These are phyloP conservation scores for Pouteria glomerata DNA, from an alignment of 148 eudicot genomes.

Conservation along the genomic window DNA sequence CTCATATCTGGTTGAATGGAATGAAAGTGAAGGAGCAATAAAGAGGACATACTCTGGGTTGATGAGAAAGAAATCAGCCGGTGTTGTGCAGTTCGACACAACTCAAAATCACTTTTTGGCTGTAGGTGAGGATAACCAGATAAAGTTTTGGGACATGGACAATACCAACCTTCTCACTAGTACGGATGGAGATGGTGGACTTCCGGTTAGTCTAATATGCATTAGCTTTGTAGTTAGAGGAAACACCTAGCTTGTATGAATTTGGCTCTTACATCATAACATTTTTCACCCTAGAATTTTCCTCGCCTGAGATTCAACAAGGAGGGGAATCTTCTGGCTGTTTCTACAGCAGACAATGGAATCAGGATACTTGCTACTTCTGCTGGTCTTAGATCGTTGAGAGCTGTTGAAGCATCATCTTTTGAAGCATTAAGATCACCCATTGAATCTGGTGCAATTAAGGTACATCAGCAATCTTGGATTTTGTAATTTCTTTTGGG, in stretches of 20 bases:
- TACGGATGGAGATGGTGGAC: conserved; percentile 86
- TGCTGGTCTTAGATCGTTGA: conserved; percentile 57
- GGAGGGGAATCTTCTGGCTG: conserved; percentile 88
- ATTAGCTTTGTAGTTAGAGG: conserved; percentile 9
- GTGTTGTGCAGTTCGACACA: conserved; percentile 85
- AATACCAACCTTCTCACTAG: conserved; percentile 42
- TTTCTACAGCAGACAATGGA: conserved; percentile 73
- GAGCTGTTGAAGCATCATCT: conserved; percentile 58
- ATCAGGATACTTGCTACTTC: conserved; percentile 65
- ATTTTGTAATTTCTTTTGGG: neutral
- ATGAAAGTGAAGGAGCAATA: conserved; percentile 92
- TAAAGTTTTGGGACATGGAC: conserved; percentile 97
- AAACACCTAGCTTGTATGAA: neutral
- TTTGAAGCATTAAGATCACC: conserved; percentile 74
- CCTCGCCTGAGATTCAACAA: conserved; percentile 88
- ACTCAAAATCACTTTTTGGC: conserved; percentile 89
- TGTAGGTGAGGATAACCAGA: conserved; percentile 84
- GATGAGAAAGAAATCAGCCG: conserved; percentile 66
- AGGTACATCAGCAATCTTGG: conserved; percentile 34
- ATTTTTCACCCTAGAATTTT: conserved; percentile 37
- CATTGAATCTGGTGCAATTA: conserved; percentile 53
- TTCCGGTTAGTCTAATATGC: conserved; percentile 53
- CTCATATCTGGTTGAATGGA: conserved; percentile 87
- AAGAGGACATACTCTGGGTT: conserved; percentile 74
- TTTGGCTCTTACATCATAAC: conserved; percentile 10